Conservation (phyloP, 371 early-diverging fungal species). For the Basidiobolus meristosporus region DNA sequence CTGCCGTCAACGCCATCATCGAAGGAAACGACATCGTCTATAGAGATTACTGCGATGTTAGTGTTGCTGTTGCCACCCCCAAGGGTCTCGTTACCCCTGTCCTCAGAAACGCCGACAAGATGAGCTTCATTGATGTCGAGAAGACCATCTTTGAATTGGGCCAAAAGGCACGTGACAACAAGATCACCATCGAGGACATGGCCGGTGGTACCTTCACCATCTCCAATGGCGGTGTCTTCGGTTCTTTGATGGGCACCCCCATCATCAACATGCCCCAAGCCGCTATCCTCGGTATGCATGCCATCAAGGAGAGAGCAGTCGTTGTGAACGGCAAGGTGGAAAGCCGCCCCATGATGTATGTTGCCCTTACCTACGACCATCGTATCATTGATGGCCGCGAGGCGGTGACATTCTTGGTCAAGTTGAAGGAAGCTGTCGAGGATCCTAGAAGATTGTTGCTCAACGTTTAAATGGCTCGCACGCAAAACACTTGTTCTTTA, state of each 20-base stretch:
- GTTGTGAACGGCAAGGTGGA: slow-evolving; percentile 87
- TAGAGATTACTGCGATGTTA: slow-evolving; percentile 86
- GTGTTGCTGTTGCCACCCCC: slow-evolving; percentile 93
- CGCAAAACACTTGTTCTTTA: too few relatives aligned
- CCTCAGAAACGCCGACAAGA: slow-evolving; percentile 72
- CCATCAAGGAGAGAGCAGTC: slow-evolving; percentile 87
- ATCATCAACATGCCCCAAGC: slow-evolving; percentile 95
- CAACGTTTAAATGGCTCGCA: slow-evolving; percentile 58
- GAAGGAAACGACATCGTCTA: slow-evolving; percentile 65
- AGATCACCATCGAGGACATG: slow-evolving; percentile 90
- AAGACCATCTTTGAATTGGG: slow-evolving; percentile 75
- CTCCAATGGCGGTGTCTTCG: slow-evolving; percentile 95
- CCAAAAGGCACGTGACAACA: slow-evolving; percentile 77
- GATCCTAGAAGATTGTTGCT: slow-evolving; percentile 85
- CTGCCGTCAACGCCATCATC: slow-evolving; percentile 86
- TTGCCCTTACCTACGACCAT: slow-evolving; percentile 96
- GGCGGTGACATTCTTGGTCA: slow-evolving; percentile 92
- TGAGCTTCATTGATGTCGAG: slow-evolving; percentile 78
- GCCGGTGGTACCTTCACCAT: slow-evolving; percentile 97
- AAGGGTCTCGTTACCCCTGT: slow-evolving; percentile 97
- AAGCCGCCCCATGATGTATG: slow-evolving; percentile 96
- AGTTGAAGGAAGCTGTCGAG: slow-evolving; percentile 88
- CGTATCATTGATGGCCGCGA: slow-evolving; percentile 95
- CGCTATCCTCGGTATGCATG: slow-evolving; percentile 97
- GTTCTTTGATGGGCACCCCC: slow-evolving; percentile 90